A percentile compares a stretch with the other conserved stretches of the same genome.
Evolutionary conservation across 2,329 filamentous ascomycete species (phyloP).

Genomic region (Ceratocystis alfenasii): DNA sequence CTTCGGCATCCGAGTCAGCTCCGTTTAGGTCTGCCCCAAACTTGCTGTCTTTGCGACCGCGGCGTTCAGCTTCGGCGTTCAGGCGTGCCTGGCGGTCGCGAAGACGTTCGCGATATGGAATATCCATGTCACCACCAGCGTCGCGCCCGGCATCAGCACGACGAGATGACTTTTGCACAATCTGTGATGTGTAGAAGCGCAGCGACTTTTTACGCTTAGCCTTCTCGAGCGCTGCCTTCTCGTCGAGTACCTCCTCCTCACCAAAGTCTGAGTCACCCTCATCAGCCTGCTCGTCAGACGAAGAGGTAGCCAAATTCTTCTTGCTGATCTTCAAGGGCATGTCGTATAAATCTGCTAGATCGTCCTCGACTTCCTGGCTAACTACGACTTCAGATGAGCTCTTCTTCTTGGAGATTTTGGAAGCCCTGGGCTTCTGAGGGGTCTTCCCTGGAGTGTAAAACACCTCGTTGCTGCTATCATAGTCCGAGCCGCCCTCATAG

Average conservation of each 20-base stretch:
- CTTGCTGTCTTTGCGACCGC: conserved; percentile 55
- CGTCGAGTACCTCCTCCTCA: conserved; percentile 71
- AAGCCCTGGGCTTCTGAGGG: conserved; percentile 27
- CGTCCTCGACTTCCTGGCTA: conserved; percentile 55
- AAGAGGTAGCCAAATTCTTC: conserved; percentile 35
- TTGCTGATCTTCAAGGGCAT: conserved; percentile 40
- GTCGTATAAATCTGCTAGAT: conserved; percentile 55
- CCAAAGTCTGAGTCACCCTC: conserved; percentile 80
- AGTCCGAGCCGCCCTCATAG: conserved; percentile 28
- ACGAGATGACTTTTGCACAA: conserved; percentile 86
- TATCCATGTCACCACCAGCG: conserved; percentile 66
- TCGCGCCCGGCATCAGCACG: conserved; percentile 61
- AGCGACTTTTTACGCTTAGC: conserved; percentile 80
- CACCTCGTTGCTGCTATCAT: conserved; percentile 26
- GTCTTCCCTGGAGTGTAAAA: conserved; percentile 25
- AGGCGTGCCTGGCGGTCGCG: conserved; percentile 76
- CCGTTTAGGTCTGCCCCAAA: conserved; percentile 55
- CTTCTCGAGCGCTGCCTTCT: conserved; percentile 73
- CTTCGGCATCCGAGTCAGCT: conserved; percentile 36
- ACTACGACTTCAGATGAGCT: conserved; percentile 36
- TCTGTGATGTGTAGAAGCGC: conserved; percentile 96
- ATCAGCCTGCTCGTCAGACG: conserved; percentile 32
- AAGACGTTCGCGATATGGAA: conserved; percentile 80
- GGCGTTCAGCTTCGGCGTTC: conserved; percentile 75
- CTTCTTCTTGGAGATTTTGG: conserved; percentile 31